Percentiles rank a stretch among this genome's conserved stretches.
phyloP scores from a whole-genome alignment of 106 monocot genomes.

The Platanthera zijinensis region DNA sequence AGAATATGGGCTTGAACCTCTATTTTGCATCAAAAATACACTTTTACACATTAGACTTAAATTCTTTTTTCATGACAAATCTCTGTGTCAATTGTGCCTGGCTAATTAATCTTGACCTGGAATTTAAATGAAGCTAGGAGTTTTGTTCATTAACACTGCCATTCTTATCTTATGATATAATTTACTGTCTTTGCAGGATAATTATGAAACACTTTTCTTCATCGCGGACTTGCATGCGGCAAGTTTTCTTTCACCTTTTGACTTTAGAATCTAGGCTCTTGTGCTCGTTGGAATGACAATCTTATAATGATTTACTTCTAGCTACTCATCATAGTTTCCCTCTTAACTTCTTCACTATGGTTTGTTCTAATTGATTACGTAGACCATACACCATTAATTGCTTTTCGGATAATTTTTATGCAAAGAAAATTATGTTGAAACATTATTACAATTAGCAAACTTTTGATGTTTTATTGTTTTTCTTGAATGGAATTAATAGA shows the following conservation, averaged over 20 bases:
- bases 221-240: conserved; percentile 95
- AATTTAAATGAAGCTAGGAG: background rate
- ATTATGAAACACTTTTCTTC: conserved; percentile 91
- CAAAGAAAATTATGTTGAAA: background rate
- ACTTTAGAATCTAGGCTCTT: background rate
- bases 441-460: background rate
- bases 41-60: background rate
- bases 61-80: background rate
- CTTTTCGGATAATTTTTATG: background rate
- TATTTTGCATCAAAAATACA: background rate
- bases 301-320: background rate
- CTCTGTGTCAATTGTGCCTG: background rate
- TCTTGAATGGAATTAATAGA: background rate
- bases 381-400: background rate
- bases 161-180: conserved; percentile 1
- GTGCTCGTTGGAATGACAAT: background rate
- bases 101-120: background rate
- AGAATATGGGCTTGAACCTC: background rate
- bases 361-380: background rate
- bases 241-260: conserved; percentile 9
- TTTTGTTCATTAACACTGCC: background rate
- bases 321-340: background rate
- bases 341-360: background rate
- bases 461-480: background rate
- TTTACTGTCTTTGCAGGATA: conserved; percentile 47